Evolutionary conservation across 2,329 filamentous ascomycete genomes (phyloP).

Genomic region (Capronia epimyces): DNA sequence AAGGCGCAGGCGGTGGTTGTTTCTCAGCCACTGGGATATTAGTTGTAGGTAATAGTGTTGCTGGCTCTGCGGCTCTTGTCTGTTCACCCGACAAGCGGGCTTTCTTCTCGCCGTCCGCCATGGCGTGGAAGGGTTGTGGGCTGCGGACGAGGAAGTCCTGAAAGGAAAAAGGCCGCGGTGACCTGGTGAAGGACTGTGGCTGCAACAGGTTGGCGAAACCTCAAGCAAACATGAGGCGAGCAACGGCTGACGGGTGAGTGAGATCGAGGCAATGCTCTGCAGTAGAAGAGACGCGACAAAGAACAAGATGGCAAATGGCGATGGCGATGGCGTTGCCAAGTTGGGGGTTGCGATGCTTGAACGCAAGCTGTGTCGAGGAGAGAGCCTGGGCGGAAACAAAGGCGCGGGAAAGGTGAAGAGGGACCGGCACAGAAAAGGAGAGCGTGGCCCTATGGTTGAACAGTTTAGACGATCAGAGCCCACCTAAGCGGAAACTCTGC

Average conservation of each 20-base stretch:
- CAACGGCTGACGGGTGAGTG: background rate
- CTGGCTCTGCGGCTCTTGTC: conserved; percentile 46
- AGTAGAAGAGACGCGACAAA: background rate
- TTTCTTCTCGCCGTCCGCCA: conserved; percentile 70
- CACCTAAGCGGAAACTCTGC: background rate
- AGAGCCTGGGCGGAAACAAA: background rate
- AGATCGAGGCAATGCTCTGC: background rate
- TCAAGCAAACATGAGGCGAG: conserved; percentile 15
- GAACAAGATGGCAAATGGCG: conserved; percentile 3
- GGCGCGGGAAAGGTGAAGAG: background rate
- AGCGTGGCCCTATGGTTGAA: background rate
- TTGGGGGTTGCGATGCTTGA: background rate
- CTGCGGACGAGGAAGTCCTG: conserved; percentile 42
- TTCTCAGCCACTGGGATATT: conserved; percentile 70
- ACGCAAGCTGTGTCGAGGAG: background rate
- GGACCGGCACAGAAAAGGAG: background rate
- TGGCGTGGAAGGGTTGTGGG: conserved; percentile 41
- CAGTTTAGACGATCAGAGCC: background rate
- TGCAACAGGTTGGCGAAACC: conserved; percentile 17
- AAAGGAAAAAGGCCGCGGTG: conserved; percentile 44
- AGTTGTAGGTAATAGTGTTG: conserved; percentile 65
- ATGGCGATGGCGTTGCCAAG: background rate
- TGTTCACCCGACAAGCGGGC: conserved; percentile 74
- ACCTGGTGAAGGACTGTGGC: conserved; percentile 32
- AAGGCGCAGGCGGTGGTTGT: conserved; percentile 55